Evolutionary conservation across 1,284 basidiomycete genomes (phyloP).

Genomic region (Austroboletus niveus): DNA sequence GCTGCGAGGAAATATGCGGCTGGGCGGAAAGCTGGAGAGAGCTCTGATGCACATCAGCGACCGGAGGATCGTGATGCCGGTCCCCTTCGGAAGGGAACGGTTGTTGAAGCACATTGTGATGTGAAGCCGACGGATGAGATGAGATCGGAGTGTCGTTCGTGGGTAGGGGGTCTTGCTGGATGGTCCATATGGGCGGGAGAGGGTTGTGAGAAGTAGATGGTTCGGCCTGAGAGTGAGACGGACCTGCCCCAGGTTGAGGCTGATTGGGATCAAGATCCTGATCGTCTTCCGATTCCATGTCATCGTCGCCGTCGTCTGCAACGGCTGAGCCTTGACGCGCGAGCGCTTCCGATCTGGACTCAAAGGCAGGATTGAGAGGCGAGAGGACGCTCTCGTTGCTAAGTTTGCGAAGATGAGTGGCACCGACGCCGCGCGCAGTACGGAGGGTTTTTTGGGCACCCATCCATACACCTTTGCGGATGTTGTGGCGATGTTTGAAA

Average conservation of each 20-base stretch:
- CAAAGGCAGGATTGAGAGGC: conserved; percentile 39
- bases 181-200: conserved; percentile 36
- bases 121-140: conserved; percentile 28
- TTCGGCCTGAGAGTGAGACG: conserved; percentile 29
- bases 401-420: conserved; percentile 34
- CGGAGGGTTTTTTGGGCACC: conserved; percentile 38
- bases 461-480: conserved; percentile 63
- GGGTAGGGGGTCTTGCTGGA: conserved; percentile 31
- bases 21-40: conserved; percentile 31
- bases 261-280: conserved; percentile 32
- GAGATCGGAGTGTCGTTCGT: conserved; percentile 31
- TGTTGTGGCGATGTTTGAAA: conserved; percentile 80
- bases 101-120: conserved; percentile 31
- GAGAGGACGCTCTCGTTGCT: conserved; percentile 35
- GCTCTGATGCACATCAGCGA: conserved; percentile 28
- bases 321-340: conserved; percentile 27
- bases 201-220: conserved; percentile 29
- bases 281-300: conserved; percentile 37
- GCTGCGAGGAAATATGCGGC: conserved; percentile 32
- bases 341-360: conserved; percentile 28
- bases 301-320: conserved; percentile 34
- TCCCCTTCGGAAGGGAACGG: conserved; percentile 23
- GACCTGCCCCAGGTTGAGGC: conserved; percentile 26
- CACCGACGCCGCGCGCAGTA: conserved; percentile 29
- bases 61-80: conserved; percentile 27